Evolutionary conservation across 164 flowering plant genomes (phyloP), one percentile per base, ranked within the genome.

Genomic region (Chimonanthus salicifolius): DNA sequence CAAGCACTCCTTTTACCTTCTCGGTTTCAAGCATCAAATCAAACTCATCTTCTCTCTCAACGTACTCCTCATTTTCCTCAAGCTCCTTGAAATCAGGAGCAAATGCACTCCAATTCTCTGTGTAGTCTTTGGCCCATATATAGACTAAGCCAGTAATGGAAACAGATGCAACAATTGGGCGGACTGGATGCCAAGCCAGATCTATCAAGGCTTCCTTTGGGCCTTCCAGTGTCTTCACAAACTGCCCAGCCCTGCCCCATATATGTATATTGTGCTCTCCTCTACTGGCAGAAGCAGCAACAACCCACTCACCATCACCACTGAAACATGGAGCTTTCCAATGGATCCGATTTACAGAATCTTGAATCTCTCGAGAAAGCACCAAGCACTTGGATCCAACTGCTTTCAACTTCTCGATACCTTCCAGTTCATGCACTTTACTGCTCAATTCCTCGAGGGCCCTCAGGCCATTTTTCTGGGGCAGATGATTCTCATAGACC

Each of bases 41-140:
- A 82, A 96, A 96, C 80, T 96, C 99, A 84, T 96, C 99, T 81
- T 96, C 99, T 75, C 93, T 87, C 82, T 96, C 98, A 10, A 90
- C 88, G 81, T 96, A 96, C 77, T 96, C 99, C 75, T 94, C 99
- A 81, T 96, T 96, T 79, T 93, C 99, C 84, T 96, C 99, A 20
- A 96, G 97, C 84, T 96, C 99, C 78, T 94, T 96, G 77, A 96
- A 96, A 81, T 96, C 99, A 0, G 99, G 99, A 72, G 99, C 99
- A 88, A 96, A 96, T 43, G 99, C 99, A 87, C 99, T 96, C 99
- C 98, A 96, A 77, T 96, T 96, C 80, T 96, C 98, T 4, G 97
- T 90, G 75, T 94, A 92, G 73, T 96, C 99, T 82, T 96, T 96
- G 43, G 98, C 99, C 99, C 99, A 96, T 13, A 96, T 92, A 79